phyloP scores from a whole-genome alignment of 164 flowering plant species.

The Annona cherimola region DNA sequence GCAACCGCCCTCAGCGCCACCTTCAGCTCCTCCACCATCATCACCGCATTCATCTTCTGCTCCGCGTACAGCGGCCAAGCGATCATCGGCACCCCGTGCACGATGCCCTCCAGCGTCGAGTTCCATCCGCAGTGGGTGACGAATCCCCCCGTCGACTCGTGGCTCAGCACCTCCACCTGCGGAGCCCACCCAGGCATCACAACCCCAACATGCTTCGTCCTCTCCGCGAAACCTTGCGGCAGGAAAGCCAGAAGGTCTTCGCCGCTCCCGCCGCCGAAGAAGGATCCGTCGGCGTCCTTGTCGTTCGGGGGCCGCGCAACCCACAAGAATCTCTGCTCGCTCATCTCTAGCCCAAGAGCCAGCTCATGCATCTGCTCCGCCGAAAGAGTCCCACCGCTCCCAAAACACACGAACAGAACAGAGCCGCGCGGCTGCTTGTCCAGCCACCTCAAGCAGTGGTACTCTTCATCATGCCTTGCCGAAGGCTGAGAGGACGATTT shows the following conservation, averaged over 20 bases:
- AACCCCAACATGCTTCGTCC: constrained; percentile 7
- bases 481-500: background rate
- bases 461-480: background rate
- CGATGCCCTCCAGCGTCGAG: constrained; percentile 20
- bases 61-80: constrained; percentile 24
- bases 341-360: constrained; percentile 27
- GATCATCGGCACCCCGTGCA: constrained; percentile 21
- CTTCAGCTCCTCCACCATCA: constrained; percentile 12
- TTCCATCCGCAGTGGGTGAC: constrained; percentile 25
- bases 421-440: constrained; percentile 29
- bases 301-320: constrained; percentile 9
- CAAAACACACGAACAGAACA: constrained; percentile 30
- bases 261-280: background rate
- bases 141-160: constrained; percentile 16
- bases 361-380: constrained; percentile 21
- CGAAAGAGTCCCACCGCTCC: constrained; percentile 28
- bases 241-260: constrained; percentile 2
- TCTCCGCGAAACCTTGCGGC: constrained; percentile 15
- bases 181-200: constrained; percentile 17
- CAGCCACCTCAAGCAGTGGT: constrained; percentile 20
- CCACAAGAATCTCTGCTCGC: constrained; percentile 21
- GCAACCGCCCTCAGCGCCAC: constrained; percentile 4
- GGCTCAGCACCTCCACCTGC: constrained; percentile 18
- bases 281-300: constrained; percentile 2
- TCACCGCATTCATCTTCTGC: constrained; percentile 17